Evolutionary conservation across 176 grass and related monocot genomes (phyloP).

Genomic region (Aegilops umbellulata): DNA sequence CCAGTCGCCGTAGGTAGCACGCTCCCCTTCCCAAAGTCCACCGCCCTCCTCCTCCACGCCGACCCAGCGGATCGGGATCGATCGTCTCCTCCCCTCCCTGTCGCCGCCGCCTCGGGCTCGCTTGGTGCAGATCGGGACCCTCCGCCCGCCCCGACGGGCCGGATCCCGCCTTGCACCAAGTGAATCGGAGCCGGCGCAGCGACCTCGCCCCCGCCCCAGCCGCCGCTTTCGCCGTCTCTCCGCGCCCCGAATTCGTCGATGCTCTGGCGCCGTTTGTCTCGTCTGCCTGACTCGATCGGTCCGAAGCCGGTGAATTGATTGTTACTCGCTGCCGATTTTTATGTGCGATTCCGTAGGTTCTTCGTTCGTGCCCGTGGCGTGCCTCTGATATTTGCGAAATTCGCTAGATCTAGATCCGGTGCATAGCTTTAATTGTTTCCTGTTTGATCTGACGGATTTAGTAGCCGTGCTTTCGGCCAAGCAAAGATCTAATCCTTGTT

Average conservation of each 20-base stretch:
- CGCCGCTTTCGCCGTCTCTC: background rate
- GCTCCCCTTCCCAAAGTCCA: background rate
- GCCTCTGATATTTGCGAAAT: background rate
- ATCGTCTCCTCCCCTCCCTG: background rate
- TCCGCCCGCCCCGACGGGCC: conserved; percentile 31
- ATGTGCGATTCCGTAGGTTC: too few relatives aligned
- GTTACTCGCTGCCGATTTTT: background rate
- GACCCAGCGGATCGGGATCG: background rate
- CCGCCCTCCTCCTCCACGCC: too few relatives aligned
- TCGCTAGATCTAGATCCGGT: conserved; percentile 40
- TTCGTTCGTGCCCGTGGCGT: background rate
- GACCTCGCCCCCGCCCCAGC: background rate
- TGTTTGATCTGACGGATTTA: background rate
- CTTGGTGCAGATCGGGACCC: conserved; percentile 99
- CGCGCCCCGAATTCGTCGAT: background rate
- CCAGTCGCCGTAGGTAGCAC: conserved; percentile 22
- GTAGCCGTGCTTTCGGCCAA: too few relatives aligned
- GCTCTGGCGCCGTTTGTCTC: background rate
- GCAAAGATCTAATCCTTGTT: background rate
- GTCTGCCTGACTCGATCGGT: background rate
- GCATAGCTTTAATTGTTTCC: background rate
- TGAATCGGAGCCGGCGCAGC: conserved; percentile 97
- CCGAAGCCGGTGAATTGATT: too few relatives aligned
- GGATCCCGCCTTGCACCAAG: conserved; percentile 99
- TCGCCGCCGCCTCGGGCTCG: conserved; percentile 91